Evolutionary conservation across 352 stramenopile genomes (phyloP).

Genomic region (Phytophthora fragariae): DNA sequence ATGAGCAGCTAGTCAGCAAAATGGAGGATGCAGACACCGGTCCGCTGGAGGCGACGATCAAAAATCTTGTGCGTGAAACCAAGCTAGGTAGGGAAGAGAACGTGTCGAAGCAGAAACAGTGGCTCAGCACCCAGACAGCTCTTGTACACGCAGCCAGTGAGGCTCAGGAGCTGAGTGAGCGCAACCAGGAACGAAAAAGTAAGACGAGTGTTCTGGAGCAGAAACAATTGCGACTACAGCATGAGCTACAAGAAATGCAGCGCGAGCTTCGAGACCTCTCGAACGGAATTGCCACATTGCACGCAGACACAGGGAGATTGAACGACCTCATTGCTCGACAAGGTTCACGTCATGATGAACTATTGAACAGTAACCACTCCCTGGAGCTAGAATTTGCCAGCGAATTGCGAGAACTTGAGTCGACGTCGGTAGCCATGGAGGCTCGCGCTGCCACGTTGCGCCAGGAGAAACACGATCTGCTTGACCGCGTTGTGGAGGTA

Average conservation of each 20-base stretch:
- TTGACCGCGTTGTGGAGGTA: conserved; percentile 91
- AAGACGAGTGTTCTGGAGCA: conserved; percentile 91
- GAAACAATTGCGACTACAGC: conserved; percentile 90
- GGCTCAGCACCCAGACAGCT: conserved; percentile 91
- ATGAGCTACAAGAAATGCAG: conserved; percentile 81
- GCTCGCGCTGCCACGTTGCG: conserved; percentile 76
- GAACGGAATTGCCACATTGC: conserved; percentile 77
- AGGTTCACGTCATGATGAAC: conserved; percentile 70
- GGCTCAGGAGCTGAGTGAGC: conserved; percentile 89
- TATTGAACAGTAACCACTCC: conserved; percentile 90
- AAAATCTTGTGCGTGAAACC: conserved; percentile 92
- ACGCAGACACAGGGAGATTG: conserved; percentile 92
- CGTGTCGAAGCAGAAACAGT: conserved; percentile 88
- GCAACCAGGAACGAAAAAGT: conserved; percentile 91
- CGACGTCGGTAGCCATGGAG: conserved; percentile 77
- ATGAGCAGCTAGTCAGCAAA: conserved; percentile 92
- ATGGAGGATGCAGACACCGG: conserved; percentile 93
- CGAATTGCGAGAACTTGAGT: conserved; percentile 93
- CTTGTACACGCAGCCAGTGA: conserved; percentile 90
- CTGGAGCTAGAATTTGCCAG: conserved; percentile 92
- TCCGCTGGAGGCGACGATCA: conserved; percentile 94
- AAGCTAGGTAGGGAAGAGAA: conserved; percentile 71
- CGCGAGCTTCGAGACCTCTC: conserved; percentile 88
- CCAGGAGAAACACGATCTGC: conserved; percentile 85
- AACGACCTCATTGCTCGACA: conserved; percentile 95